Conservation (phyloP, 176 grass and related monocot genomes). For the Musa beccarii region DNA sequence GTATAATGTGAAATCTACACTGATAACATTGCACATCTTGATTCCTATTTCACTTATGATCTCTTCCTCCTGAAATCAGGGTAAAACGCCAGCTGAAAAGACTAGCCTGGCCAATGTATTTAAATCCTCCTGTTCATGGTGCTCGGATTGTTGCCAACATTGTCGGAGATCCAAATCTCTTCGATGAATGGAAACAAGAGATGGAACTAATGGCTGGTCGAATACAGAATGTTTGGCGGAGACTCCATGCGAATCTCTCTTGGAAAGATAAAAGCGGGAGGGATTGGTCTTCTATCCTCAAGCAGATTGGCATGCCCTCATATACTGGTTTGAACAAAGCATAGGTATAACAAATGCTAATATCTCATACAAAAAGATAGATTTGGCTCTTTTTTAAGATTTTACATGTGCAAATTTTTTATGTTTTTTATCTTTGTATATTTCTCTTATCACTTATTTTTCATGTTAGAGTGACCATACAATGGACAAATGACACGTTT, state of each 20-base stretch:
- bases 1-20: constrained; percentile 32
- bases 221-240: constrained; percentile 83
- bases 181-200: constrained; percentile 88
- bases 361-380: background rate
- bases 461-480: too few relatives aligned
- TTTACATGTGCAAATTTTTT: too few relatives aligned
- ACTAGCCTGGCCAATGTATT: constrained; percentile 88
- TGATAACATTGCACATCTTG: background rate
- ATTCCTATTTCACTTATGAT: background rate
- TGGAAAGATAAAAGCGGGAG: constrained; percentile 69
- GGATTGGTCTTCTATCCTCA: constrained; percentile 91
- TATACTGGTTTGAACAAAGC: constrained; percentile 79
- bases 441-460: too few relatives aligned
- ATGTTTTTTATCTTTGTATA: too few relatives aligned
- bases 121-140: constrained; percentile 81
- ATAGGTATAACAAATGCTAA: constrained; percentile 36
- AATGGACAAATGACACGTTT: too few relatives aligned
- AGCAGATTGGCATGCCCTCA: constrained; percentile 97
- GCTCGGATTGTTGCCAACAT: constrained; percentile 85
- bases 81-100: constrained; percentile 97
- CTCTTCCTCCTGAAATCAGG: constrained; percentile 24
- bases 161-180: constrained; percentile 72
- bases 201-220: constrained; percentile 92
- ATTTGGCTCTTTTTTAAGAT: too few relatives aligned
- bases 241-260: constrained; percentile 58